Evolutionary conservation across 768 basidiomycete genomes (phyloP).

Genomic region (Calocera cornea): DNA sequence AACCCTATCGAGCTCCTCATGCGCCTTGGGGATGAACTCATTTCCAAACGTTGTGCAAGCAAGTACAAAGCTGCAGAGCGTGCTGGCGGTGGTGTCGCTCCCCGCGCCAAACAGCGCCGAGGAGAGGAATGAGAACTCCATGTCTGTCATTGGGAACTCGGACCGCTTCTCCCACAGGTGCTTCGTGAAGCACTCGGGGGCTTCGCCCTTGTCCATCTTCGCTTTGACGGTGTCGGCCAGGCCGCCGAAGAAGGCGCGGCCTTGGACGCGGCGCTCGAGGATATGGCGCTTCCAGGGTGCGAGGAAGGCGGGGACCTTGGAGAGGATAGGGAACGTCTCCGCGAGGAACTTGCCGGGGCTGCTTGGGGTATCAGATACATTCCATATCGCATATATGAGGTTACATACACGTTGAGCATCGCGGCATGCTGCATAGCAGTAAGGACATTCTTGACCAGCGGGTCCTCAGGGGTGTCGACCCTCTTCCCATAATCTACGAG

Average conservation of each 20-base stretch:
- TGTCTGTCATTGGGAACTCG: conserved; percentile 8
- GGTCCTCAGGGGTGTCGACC: background rate
- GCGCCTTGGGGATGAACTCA: background rate
- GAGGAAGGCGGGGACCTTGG: conserved; percentile 10
- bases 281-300: conserved; percentile 12
- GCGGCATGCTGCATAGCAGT: background rate
- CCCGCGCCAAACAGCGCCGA: conserved; percentile 12
- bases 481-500: background rate
- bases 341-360: background rate
- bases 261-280: conserved; percentile 7
- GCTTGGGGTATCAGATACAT: background rate
- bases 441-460: background rate
- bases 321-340: conserved; percentile 13
- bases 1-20: background rate
- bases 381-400: background rate
- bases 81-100: conserved; percentile 13
- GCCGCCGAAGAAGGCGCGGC: conserved; percentile 9
- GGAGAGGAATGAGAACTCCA: conserved; percentile 12
- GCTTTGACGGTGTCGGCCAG: conserved; percentile 11
- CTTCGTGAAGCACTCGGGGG: conserved; percentile 9
- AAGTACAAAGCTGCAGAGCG: conserved; percentile 12
- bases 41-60: conserved; percentile 5
- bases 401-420: background rate
- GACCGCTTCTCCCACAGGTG: conserved; percentile 7
- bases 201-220: conserved; percentile 12